These are phyloP conservation scores for Ogataea methanolica DNA, from an alignment of 805 yeast genomes.

Conservation along the genomic window DNA sequence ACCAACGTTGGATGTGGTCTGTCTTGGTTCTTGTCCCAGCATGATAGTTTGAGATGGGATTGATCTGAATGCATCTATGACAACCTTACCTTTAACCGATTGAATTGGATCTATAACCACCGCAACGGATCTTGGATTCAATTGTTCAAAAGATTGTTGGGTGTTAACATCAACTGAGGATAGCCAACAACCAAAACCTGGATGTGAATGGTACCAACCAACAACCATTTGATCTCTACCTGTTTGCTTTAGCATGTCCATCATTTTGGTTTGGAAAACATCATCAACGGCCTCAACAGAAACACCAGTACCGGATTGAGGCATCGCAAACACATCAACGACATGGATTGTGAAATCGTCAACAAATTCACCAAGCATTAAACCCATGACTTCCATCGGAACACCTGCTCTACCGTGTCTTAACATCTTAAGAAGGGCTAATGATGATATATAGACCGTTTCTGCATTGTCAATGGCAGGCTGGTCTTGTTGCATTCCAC, in stretches of 20 bases:
- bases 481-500: slow-evolving; percentile 45
- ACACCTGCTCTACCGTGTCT: slow-evolving; percentile 94
- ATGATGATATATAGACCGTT: slow-evolving; percentile 92
- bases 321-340: slow-evolving; percentile 99
- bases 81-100: slow-evolving; percentile 97
- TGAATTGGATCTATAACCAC: slow-evolving; percentile 98
- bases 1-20: slow-evolving; percentile 93
- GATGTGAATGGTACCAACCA: slow-evolving; percentile 99
- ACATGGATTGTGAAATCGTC: slow-evolving; percentile 97
- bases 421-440: slow-evolving; percentile 93
- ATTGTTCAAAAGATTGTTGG: slow-evolving; percentile 95
- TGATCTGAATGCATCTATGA: slow-evolving; percentile 95
- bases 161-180: slow-evolving; percentile 97
- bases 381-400: slow-evolving; percentile 86
- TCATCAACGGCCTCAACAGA: slow-evolving; percentile 99
- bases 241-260: slow-evolving; percentile 98
- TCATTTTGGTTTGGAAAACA: slow-evolving; percentile 97
- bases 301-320: slow-evolving; percentile 95
- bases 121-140: slow-evolving; percentile 94
- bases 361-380: slow-evolving; percentile 97
- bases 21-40: slow-evolving; percentile 98
- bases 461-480: slow-evolving; percentile 93
- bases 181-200: slow-evolving; percentile 99
- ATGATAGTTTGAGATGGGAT: slow-evolving; percentile 82
- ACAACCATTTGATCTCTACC: slow-evolving; percentile 99